A percentile compares a stretch with the other conserved stretches of the same genome.
phyloP scores from a whole-genome alignment of 2,329 filamentous ascomycete genomes.

The Dactylellina cionopaga region DNA sequence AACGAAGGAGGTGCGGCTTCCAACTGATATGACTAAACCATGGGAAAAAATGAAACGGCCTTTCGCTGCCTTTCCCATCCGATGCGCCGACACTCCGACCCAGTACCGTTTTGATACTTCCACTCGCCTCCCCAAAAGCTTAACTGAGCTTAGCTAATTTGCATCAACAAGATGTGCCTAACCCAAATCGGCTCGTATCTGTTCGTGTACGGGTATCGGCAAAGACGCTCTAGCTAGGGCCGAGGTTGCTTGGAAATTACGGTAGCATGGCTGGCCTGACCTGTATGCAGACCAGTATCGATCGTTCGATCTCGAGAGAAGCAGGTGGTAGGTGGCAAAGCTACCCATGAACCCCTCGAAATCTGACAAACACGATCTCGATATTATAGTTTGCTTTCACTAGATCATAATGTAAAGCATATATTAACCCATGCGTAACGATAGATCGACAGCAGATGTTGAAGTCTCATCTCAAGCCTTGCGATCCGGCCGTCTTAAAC shows the following conservation, averaged over 20 bases:
- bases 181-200: slow-evolving; percentile 19
- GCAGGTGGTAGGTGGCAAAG: too few relatives aligned
- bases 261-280: neutral
- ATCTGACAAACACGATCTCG: too few relatives aligned
- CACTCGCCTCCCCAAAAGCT: slow-evolving; percentile 36
- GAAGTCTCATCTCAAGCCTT: too few relatives aligned
- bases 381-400: too few relatives aligned
- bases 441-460: too few relatives aligned
- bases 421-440: too few relatives aligned
- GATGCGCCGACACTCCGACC: slow-evolving; percentile 39
- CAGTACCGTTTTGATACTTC: neutral
- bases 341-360: too few relatives aligned
- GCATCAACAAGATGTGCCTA: neutral
- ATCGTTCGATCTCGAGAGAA: neutral
- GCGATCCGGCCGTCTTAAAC: too few relatives aligned
- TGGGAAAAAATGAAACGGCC: neutral
- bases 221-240: neutral
- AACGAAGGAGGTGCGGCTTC: too few relatives aligned
- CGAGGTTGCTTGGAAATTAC: neutral
- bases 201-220: slow-evolving; percentile 43
- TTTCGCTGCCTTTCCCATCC: slow-evolving; percentile 1
- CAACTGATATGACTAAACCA: slow-evolving; percentile 3
- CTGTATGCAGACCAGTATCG: neutral
- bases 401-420: too few relatives aligned
- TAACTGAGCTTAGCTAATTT: slow-evolving; percentile 21